Evolutionary conservation across 2,329 filamentous ascomycete genomes (phyloP), one percentile per base, ranked within the genome.

Genomic region (Byssothecium circinans): DNA sequence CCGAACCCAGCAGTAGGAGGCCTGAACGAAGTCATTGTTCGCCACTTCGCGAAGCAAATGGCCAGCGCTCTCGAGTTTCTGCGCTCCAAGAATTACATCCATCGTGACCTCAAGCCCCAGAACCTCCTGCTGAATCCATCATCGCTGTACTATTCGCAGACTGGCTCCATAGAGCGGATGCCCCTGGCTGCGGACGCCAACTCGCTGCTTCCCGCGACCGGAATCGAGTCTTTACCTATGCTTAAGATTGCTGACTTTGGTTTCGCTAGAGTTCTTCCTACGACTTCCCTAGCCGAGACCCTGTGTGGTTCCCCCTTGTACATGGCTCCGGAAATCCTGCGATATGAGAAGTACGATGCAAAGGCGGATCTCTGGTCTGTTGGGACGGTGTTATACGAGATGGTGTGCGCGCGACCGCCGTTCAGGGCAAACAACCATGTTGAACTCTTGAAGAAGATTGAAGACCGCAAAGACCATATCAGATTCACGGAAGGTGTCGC

Each of bases 361-460:
- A 95, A 95, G 72, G 92, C 91, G 38, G 94, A 99, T 74, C 76
- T 99, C 27, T 99, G 94, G 94, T 99, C 94, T 18, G 90, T 96
- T 27, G 94, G 94, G 41, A 96, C 94, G 15, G 94, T 99, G 8
- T 76, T 95, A 19, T 96, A 90, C 68, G 94, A 99, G 74, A 96
- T 99, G 91, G 84, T 94, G 52, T 89, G 86, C 6, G 92, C 91
- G 43, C 87, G 84, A 53, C 91, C 94, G 18, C 94, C 94, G 0
- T 99, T 97, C 73, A 82, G 90, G 56, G 94, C 94, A 25, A 84
- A 84, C 45, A 97, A 99, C 66, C 94, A 99, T 65, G 91, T 99
- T 33, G 94, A 99, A 68, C 77, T 99, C 29, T 80, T 97, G 35
- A 84, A 89, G 52, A 94, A 88, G 75, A 99, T 99, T 56, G 92